Evolutionary conservation across 2,329 filamentous ascomycete genomes (phyloP).

Genomic region (Fusarium veterinarium): DNA sequence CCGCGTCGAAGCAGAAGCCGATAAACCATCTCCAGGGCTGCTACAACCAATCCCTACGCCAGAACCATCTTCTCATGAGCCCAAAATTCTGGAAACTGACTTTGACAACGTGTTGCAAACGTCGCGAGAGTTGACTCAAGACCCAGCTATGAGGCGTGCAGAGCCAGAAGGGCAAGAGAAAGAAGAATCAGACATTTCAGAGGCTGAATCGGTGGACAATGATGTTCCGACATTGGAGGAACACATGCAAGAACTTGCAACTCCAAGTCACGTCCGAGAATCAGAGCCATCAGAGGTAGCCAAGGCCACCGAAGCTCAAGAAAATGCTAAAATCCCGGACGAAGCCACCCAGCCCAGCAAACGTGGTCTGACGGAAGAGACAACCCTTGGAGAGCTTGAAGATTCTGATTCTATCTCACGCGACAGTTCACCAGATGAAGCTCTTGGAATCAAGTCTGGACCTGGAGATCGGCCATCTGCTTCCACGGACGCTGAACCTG

Average conservation of each 20-base stretch:
- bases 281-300: not conserved
- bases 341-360: not conserved
- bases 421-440: constrained; percentile 7
- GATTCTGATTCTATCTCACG: not conserved
- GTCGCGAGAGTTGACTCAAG: constrained; percentile 13
- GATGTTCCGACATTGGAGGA: constrained; percentile 1
- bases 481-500: not conserved
- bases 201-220: constrained; percentile 5
- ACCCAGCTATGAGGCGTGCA: not conserved
- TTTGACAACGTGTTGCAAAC: constrained; percentile 21
- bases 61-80: not conserved
- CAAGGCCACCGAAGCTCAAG: not conserved
- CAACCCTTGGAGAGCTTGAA: not conserved
- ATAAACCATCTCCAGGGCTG: constrained; percentile 6
- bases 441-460: not conserved
- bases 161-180: not conserved
- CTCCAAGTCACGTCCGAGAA: not conserved
- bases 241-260: not conserved
- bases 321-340: not conserved
- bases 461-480: not conserved
- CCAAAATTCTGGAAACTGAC: constrained; percentile 24
- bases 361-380: not conserved
- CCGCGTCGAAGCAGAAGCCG: not conserved
- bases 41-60: constrained; percentile 3
- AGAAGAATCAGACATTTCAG: not conserved